phyloP scores from a whole-genome alignment of 805 yeast genomes.

The Metschnikowia peoriensis region DNA sequence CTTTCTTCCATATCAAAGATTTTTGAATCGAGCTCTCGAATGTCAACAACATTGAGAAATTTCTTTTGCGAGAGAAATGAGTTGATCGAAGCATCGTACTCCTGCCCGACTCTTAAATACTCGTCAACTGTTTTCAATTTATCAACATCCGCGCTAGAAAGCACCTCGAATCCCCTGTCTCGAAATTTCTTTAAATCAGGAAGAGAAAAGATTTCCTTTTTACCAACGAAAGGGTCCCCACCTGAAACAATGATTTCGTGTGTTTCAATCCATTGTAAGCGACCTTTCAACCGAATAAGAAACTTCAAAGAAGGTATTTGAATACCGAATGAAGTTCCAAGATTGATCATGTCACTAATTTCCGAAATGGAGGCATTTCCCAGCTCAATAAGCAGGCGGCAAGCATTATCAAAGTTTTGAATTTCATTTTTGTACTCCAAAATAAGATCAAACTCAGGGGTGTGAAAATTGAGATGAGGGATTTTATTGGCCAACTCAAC shows the following conservation, averaged over 20 bases:
- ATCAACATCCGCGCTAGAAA: conserved; percentile 34
- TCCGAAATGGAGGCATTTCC: conserved; percentile 39
- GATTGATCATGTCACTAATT: conserved; percentile 49
- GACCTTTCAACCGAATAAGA: conserved; percentile 34
- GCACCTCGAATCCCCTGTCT: conserved; percentile 25
- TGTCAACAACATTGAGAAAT: conserved; percentile 18
- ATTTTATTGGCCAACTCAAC: conserved; percentile 33
- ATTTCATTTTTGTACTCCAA: conserved; percentile 53
- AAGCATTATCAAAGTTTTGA: conserved; percentile 48
- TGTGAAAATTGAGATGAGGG: conserved; percentile 48
- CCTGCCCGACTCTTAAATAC: conserved; percentile 26
- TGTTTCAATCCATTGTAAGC: conserved; percentile 33
- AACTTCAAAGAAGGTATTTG: conserved; percentile 46
- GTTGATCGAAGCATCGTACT: conserved; percentile 20
- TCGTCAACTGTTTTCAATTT: conserved; percentile 24
- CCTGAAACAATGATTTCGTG: conserved; percentile 36
- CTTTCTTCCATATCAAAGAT: conserved; percentile 27
- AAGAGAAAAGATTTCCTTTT: conserved; percentile 34
- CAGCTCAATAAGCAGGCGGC: conserved; percentile 37
- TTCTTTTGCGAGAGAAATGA: conserved; percentile 19
- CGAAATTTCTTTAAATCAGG: conserved; percentile 28
- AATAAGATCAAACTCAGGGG: conserved; percentile 61
- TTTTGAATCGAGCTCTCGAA: conserved; percentile 25
- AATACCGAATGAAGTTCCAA: conserved; percentile 62
- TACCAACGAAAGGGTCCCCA: conserved; percentile 39